A percentile compares a stretch with the other conserved stretches of the same genome.
These are phyloP conservation scores for Teratosphaeria gauchensis DNA, from an alignment of 2,329 filamentous ascomycete species.

Conservation along the genomic window DNA sequence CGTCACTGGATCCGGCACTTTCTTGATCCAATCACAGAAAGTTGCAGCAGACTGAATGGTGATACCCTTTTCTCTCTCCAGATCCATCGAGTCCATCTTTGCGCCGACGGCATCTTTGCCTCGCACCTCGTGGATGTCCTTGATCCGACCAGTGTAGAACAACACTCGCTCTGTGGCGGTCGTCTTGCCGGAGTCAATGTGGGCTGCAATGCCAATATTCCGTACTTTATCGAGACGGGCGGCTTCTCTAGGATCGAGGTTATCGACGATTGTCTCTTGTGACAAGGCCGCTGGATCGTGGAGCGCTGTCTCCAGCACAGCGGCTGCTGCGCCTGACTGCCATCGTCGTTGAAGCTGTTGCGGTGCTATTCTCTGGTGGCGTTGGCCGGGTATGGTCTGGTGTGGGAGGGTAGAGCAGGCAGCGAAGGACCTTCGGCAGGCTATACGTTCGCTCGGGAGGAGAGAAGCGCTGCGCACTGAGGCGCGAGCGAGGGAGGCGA, in stretches of 20 bases:
- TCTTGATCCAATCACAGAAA: conserved; percentile 94
- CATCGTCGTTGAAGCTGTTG: conserved; percentile 13
- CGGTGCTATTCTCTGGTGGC: conserved; percentile 18
- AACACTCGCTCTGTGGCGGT: conserved; percentile 93
- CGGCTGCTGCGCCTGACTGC: conserved; percentile 19
- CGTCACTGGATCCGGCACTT: conserved; percentile 32
- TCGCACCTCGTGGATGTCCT: conserved; percentile 92
- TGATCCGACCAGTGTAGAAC: conserved; percentile 96
- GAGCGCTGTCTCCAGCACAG: conserved; percentile 46
- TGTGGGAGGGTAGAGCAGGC: conserved; percentile 10
- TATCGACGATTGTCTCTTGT: conserved; percentile 62
- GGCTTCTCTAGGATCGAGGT: conserved; percentile 70
- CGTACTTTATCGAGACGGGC: conserved; percentile 70
- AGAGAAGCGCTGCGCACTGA: conserved; percentile 18
- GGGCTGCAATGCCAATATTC: conserved; percentile 97
- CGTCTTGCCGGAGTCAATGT: conserved; percentile 98
- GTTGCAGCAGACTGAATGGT: conserved; percentile 98
- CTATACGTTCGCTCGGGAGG: conserved; percentile 8
- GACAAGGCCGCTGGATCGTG: conserved; percentile 48
- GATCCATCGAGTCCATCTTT: conserved; percentile 99
- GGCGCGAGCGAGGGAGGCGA: conserved; percentile 17
- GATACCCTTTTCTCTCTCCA: conserved; percentile 96
- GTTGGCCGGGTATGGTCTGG: conserved; percentile 13
- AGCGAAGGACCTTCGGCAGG: conserved; percentile 15
- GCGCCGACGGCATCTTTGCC: conserved; percentile 90